Base-by-base conservation (phyloP, 2,329 filamentous ascomycete species). In the Exophiala sideris region DNA sequence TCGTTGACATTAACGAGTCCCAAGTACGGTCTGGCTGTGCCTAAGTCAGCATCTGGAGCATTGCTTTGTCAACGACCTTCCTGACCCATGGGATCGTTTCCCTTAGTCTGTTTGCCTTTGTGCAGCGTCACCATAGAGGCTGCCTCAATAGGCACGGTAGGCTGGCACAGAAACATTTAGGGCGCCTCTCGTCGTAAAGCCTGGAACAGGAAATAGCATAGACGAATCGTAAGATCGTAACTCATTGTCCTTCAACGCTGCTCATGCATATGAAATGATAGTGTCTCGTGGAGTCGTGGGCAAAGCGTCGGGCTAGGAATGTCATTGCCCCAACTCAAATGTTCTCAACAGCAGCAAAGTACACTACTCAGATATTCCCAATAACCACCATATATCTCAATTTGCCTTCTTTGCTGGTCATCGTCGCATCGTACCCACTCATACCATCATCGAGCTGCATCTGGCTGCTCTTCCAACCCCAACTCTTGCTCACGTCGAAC, bases 371-470 rank as follows among this genome's bases (percentile, higher is more conserved):
- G 21, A 62, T 53, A 41, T 62, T 79, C 58, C 80, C 80, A 67
- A 82, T 79, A 12, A 82, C 79, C 48, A 82, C 78, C 79, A 82
- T 82, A 60, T 82, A 83, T 65, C 80, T 70, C 66, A 83, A 67
- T 60, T 74, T 75, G 3, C 77, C 76, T 55, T 76, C 78, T 3
- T 71, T 67, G 64, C 73, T 67, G 65, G 70, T 61, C 61, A 58
- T 61, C 32, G 36, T 81, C 77, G 61, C 57, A 45, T 51, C 62
- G 49, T 48, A 81, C 3, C 88, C 88, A 0, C 91, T 94, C 6
- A 95, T 91, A 1, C 90, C 90, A 70, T 97, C 99, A 70, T 99
- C 94, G 57, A 99, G 77, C 76, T 96, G 80, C 58, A 83, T 66
- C n/a, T 78, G 81, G 62, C 75, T 79, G 58, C 78, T 81, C 72